phyloP scores from a whole-genome alignment of 1,284 basidiomycete genomes.

The Fistulina hepatica region DNA sequence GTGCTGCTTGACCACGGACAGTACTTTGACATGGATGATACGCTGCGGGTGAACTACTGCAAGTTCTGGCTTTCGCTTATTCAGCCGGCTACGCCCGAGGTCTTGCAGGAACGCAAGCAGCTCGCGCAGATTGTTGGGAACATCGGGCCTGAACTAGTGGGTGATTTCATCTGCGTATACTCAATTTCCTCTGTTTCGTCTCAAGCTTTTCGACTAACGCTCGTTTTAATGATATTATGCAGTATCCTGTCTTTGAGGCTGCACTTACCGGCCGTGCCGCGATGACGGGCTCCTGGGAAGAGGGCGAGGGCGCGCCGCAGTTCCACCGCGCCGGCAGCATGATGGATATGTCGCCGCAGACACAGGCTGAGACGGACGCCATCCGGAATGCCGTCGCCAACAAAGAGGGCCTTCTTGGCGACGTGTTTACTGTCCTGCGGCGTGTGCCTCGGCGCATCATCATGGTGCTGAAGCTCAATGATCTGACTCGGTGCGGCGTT shows the following conservation, averaged over 20 bases:
- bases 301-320: slow-evolving; percentile 19
- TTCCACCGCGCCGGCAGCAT: slow-evolving; percentile 60
- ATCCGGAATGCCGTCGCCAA: slow-evolving; percentile 74
- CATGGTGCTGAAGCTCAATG: slow-evolving; percentile 82
- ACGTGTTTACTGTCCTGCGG: slow-evolving; percentile 77
- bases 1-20: slow-evolving; percentile 86
- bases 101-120: slow-evolving; percentile 59
- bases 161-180: slow-evolving; percentile 25
- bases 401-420: slow-evolving; percentile 70
- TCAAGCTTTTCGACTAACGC: no score
- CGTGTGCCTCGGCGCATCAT: slow-evolving; percentile 75
- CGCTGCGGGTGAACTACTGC: slow-evolving; percentile 70
- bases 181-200: slow-evolving; percentile 11
- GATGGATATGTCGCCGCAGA: slow-evolving; percentile 60
- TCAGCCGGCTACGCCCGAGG: slow-evolving; percentile 52
- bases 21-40: slow-evolving; percentile 81
- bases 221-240: no score
- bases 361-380: slow-evolving; percentile 62
- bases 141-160: slow-evolving; percentile 74
- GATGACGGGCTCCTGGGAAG: slow-evolving; percentile 45
- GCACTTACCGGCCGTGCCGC: slow-evolving; percentile 67
- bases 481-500: slow-evolving; percentile 67
- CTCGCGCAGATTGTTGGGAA: slow-evolving; percentile 87
- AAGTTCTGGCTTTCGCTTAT: slow-evolving; percentile 85
- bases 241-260: slow-evolving; percentile 83